Conservation (phyloP, 331 rosid species). For the Dryas integrifolia region DNA sequence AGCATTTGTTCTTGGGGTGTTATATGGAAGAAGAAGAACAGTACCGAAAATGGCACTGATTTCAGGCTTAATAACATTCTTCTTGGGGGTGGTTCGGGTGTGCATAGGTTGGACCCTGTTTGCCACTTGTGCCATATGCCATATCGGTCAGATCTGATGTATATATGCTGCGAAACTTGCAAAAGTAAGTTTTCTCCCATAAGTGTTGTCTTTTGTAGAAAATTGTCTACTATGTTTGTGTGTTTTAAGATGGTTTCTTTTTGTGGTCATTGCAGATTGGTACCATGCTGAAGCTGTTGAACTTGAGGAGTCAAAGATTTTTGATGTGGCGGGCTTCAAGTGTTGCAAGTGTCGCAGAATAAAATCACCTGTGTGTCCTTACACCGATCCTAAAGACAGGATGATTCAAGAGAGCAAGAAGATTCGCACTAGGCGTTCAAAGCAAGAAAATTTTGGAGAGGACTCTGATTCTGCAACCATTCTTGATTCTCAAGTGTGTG, state of each 20-base stretch:
- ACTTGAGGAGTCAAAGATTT: constrained; percentile 73
- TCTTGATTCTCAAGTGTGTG: constrained; percentile 44
- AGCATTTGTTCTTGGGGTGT: constrained; percentile 74
- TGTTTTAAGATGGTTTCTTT: constrained; percentile 1
- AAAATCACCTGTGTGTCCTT: constrained; percentile 83
- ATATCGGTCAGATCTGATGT: constrained; percentile 71
- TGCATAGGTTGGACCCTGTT: constrained; percentile 42
- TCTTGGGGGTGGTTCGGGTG: constrained; percentile 49
- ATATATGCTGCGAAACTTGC: constrained; percentile 77
- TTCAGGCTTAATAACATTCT: constrained; percentile 68
- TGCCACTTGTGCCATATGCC: constrained; percentile 73
- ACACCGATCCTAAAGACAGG: constrained; percentile 43
- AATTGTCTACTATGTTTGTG: constrained; percentile 6
- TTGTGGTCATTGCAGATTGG: constrained; percentile 69
- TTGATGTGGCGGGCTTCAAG: constrained; percentile 69
- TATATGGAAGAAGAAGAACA: constrained; percentile 73
- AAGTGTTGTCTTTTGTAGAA: neutral
- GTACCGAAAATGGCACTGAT: constrained; percentile 40
- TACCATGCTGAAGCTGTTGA: constrained; percentile 93
- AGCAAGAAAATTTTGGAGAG: constrained; percentile 48
- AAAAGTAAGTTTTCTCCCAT: constrained; percentile 53
- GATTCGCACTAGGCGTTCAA: constrained; percentile 32
- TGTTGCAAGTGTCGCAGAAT: constrained; percentile 96
- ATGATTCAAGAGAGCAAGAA: constrained; percentile 43
- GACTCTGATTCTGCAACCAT: constrained; percentile 55